A percentile compares a stretch with the other conserved stretches of the same genome.
These are phyloP conservation scores for Wickerhamomyces chaumierensis DNA, from an alignment of 805 yeast genomes.

Conservation along the genomic window DNA sequence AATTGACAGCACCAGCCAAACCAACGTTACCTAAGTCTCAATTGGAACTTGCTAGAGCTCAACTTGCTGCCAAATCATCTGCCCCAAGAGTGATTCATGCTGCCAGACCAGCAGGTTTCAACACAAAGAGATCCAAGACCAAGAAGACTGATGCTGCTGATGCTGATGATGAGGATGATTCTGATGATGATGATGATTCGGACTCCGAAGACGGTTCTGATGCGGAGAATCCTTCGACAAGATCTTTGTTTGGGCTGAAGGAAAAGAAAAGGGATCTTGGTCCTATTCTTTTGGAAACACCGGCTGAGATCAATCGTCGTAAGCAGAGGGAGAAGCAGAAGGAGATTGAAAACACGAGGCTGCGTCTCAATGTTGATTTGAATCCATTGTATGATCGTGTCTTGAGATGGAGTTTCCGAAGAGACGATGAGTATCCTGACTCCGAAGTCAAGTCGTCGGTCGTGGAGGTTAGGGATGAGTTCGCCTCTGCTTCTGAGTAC, in stretches of 20 bases:
- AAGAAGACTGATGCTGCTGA: conserved; percentile 11
- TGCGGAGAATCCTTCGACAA: conserved; percentile 25
- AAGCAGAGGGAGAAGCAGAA: conserved; percentile 25
- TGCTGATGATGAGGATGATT: conserved; percentile 18
- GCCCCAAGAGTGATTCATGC: conserved; percentile 28
- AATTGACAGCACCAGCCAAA: conserved; percentile 17
- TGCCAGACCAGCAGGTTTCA: conserved; percentile 38
- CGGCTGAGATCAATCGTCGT: conserved; percentile 21
- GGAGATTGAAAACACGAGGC: conserved; percentile 70
- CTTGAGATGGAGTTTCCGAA: conserved; percentile 66
- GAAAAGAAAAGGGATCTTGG: conserved; percentile 17
- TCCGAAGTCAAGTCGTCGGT: conserved; percentile 24
- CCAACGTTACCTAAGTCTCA: conserved; percentile 22
- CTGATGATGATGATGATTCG: conserved; percentile 13
- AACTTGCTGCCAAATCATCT: conserved; percentile 9
- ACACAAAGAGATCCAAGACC: conserved; percentile 20
- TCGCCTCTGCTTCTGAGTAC: conserved; percentile 53
- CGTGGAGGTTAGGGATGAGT: conserved; percentile 38
- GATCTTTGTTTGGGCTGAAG: conserved; percentile 3
- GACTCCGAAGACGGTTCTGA: conserved; percentile 16
- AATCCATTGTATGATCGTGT: conserved; percentile 62
- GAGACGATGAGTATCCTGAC: conserved; percentile 47
- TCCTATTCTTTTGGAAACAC: conserved; percentile 22
- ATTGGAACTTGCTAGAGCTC: conserved; percentile 27
- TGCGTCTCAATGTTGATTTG: conserved; percentile 66